These are phyloP conservation scores for Grifola frondosa DNA, from an alignment of 1,284 basidiomycete species.

Conservation along the genomic window DNA sequence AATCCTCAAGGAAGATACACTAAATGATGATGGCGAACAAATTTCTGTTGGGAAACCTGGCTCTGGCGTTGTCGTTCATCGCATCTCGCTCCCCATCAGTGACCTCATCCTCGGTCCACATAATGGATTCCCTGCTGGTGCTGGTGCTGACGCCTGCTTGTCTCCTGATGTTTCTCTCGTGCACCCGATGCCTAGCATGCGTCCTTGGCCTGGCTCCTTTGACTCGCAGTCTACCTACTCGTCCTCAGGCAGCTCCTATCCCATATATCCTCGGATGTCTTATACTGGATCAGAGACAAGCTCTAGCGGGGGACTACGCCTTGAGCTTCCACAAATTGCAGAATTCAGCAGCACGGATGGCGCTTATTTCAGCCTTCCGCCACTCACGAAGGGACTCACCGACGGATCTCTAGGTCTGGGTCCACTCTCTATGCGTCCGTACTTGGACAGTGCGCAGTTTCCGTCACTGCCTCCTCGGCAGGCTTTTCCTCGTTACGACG, in stretches of 20 bases:
- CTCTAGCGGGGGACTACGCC: constrained; percentile 1
- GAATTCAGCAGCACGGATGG: too few species aligned
- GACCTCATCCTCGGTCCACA: neutral
- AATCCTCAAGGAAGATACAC: neutral
- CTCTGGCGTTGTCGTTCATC: neutral
- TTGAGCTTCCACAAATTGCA: neutral
- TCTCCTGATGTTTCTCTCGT: neutral
- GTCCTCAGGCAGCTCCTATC: constrained; percentile 10
- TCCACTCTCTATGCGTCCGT: neutral
- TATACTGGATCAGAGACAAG: constrained; percentile 8
- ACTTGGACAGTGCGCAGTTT: neutral
- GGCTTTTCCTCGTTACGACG: neutral
- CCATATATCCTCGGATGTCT: neutral
- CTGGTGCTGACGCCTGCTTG: neutral
- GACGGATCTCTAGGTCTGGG: too few species aligned
- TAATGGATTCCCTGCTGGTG: neutral
- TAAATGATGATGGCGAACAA: neutral
- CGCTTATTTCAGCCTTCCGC: too few species aligned
- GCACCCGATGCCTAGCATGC: constrained; percentile 9
- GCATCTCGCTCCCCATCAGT: neutral
- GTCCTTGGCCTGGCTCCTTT: neutral
- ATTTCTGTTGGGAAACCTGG: neutral
- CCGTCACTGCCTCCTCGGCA: neutral
- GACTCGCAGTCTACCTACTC: constrained; percentile 7
- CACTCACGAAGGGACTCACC: too few species aligned